A percentile compares a stretch with the other conserved stretches of the same genome.
Evolutionary conservation across 1,139 yeast genomes (phyloP).

Genomic region (Blastobotrys capitulatus): DNA sequence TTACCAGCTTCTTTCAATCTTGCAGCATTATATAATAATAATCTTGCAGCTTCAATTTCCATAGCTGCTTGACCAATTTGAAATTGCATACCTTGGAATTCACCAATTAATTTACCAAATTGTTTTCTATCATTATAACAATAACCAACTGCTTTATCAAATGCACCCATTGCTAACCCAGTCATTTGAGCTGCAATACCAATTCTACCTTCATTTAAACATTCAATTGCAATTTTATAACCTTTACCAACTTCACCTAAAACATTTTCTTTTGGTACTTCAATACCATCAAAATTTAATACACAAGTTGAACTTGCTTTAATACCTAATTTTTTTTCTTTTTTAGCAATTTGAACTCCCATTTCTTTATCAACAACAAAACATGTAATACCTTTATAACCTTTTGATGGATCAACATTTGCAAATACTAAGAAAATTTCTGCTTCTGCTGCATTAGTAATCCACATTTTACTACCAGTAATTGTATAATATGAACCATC

Average conservation of each 20-base stretch:
- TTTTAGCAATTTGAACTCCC: slow-evolving; percentile 41
- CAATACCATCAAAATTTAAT: slow-evolving; percentile 38
- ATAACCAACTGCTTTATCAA: slow-evolving; percentile 38
- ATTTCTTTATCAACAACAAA: slow-evolving; percentile 39
- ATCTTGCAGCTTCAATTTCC: slow-evolving; percentile 42
- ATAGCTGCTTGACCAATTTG: slow-evolving; percentile 43
- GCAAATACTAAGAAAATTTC: slow-evolving; percentile 40
- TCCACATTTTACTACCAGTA: slow-evolving; percentile 43
- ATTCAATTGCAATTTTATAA: slow-evolving; percentile 42
- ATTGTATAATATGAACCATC: slow-evolving; percentile 36
- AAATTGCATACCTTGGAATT: slow-evolving; percentile 44
- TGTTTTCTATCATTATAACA: slow-evolving; percentile 40
- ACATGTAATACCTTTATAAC: slow-evolving; percentile 44
- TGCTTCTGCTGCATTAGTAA: slow-evolving; percentile 43
- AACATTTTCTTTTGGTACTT: slow-evolving; percentile 39
- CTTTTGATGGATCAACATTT: slow-evolving; percentile 38
- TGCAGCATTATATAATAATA: slow-evolving; percentile 41
- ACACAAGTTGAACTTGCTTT: slow-evolving; percentile 42
- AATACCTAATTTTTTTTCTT: slow-evolving; percentile 42
- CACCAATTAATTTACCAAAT: slow-evolving; percentile 41
- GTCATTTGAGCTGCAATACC: slow-evolving; percentile 45
- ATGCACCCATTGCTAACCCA: slow-evolving; percentile 43
- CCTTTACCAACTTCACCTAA: slow-evolving; percentile 43
- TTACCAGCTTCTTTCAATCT: slow-evolving; percentile 40
- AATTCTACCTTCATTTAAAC: slow-evolving; percentile 42